Evolutionary conservation across 1,139 yeast genomes (phyloP), one percentile per base, ranked within the genome.

Genomic region (Zhuliangozyma parablackwelliae): DNA sequence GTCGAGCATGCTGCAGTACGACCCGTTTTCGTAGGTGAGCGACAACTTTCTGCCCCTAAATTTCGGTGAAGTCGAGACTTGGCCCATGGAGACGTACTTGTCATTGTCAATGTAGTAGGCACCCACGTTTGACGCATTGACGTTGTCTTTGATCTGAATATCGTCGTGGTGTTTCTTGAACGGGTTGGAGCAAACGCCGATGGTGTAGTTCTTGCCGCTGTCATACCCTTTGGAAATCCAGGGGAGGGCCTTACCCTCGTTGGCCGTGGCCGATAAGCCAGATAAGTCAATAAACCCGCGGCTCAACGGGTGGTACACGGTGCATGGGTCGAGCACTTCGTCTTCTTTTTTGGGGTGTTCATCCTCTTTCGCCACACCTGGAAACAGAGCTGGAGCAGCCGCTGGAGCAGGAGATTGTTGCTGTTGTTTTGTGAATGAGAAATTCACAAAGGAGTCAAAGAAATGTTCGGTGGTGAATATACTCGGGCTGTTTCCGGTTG

Each of bases 181-280:
- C 1, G 87, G 85, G 8, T 80, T 67, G 7, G 89, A 77, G 52
- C 97, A 89, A 4, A 89, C 69, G 8, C 94, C 92, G 30, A 89
- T 49, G 1, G 96, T 84, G 60, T 81, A 89, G 57, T 89, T 89
- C 37, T 69, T 70, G 13, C 82, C 82, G 48, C 76, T 77, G 47
- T 84, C 95, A 52, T 72, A 74, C 0, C 95, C 95, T 42, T 72
- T 72, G 3, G 90, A 79, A 32, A 69, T 61, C 88, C 92, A 87
- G 6, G 80, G 73, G 32, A 69, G 57, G 0, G 72, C 58, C 37
- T 58, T 62, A 1, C 72, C 75, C 21, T 72, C 77, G 35, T 60
- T 56, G 1, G 66, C 65, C 1, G 56, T 29, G 2, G 76, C 55
- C 1, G 82, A 72, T 27, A 80, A 56, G 6, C 73, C 74, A 13